These are phyloP conservation scores for Cyberlindnera mississippiensis DNA, from an alignment of 805 yeast species.

Conservation along the genomic window DNA sequence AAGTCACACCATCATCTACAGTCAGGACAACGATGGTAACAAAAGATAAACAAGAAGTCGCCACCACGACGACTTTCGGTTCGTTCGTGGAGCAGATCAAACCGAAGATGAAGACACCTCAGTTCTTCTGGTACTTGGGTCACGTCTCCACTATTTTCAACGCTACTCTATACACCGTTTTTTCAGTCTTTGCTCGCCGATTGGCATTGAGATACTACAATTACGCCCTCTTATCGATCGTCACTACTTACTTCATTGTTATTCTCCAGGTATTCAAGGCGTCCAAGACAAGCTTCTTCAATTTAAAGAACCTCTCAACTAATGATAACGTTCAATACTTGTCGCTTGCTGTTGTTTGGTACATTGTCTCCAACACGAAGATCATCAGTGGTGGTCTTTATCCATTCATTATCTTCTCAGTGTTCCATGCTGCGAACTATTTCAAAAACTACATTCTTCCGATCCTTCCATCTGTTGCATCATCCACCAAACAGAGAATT, in stretches of 20 bases:
- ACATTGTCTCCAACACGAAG: slow-evolving; percentile 40
- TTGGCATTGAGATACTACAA: slow-evolving; percentile 36
- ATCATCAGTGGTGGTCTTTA: slow-evolving; percentile 46
- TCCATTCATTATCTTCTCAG: slow-evolving; percentile 59
- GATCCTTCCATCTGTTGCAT: slow-evolving; percentile 35
- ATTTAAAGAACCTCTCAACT: slow-evolving; percentile 32
- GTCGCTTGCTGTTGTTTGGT: slow-evolving; percentile 37
- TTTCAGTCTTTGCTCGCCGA: slow-evolving; percentile 38
- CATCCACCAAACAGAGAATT: slow-evolving; percentile 25
- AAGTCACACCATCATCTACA: neutral
- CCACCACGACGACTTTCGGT: slow-evolving; percentile 11
- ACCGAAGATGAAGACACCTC: slow-evolving; percentile 40
- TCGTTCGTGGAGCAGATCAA: slow-evolving; percentile 18
- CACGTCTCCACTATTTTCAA: slow-evolving; percentile 47
- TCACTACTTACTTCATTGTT: slow-evolving; percentile 60
- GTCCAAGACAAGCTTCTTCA: slow-evolving; percentile 27
- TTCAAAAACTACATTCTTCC: slow-evolving; percentile 52
- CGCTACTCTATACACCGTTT: slow-evolving; percentile 37
- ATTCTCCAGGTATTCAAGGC: slow-evolving; percentile 54
- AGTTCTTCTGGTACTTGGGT: slow-evolving; percentile 68
- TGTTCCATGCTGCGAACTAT: slow-evolving; percentile 62
- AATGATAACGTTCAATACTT: slow-evolving; percentile 66
- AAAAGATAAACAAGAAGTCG: neutral
- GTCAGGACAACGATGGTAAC: slow-evolving; percentile 1
- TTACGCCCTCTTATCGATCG: slow-evolving; percentile 44